Evolutionary conservation across 495 filamentous ascomycete species (phyloP).

Genomic region (Durotheca rogersii): DNA sequence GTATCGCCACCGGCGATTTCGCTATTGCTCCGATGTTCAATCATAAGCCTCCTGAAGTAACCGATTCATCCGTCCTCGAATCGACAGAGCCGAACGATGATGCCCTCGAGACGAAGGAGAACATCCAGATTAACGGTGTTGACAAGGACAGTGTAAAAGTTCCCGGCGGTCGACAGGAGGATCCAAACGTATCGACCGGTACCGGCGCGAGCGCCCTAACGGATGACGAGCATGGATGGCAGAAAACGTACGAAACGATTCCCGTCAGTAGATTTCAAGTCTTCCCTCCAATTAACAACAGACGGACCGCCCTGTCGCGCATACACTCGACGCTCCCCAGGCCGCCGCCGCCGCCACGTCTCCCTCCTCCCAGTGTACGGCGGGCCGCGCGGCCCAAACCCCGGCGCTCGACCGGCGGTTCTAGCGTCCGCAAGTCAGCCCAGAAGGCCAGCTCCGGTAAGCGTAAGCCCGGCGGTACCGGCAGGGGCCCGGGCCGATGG

Average conservation of each 20-base stretch:
- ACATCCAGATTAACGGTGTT: conserved; percentile 27
- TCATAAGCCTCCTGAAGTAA: conserved; percentile 13
- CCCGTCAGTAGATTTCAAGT: conserved; percentile 81
- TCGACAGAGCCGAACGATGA: conserved; percentile 46
- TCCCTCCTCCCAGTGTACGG: conserved; percentile 21
- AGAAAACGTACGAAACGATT: conserved; percentile 53
- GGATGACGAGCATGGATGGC: conserved; percentile 43
- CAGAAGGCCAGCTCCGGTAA: conserved; percentile 39
- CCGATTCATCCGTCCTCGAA: conserved; percentile 39
- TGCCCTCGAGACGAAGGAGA: conserved; percentile 35
- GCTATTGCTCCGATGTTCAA: conserved; percentile 22
- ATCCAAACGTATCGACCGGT: conserved; percentile 1
- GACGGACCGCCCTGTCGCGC: conserved; percentile 35
- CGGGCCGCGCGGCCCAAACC: conserved; percentile 27
- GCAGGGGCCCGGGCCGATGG: conserved; percentile 52
- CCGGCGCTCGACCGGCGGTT: conserved; percentile 28
- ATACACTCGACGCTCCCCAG: conserved; percentile 35
- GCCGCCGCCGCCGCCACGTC: conserved; percentile 30
- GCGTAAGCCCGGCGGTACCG: conserved; percentile 54
- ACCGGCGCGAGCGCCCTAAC: conserved; percentile 8
- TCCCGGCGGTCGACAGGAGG: conserved; percentile 26
- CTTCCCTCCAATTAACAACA: conserved; percentile 70
- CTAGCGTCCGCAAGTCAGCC: conserved; percentile 18
- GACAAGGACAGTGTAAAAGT: conserved; percentile 35
- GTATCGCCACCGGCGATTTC: conserved; percentile 38